These are phyloP conservation scores for Arctium lappa DNA, from an alignment of 129 eudicot species.

Conservation along the genomic window DNA sequence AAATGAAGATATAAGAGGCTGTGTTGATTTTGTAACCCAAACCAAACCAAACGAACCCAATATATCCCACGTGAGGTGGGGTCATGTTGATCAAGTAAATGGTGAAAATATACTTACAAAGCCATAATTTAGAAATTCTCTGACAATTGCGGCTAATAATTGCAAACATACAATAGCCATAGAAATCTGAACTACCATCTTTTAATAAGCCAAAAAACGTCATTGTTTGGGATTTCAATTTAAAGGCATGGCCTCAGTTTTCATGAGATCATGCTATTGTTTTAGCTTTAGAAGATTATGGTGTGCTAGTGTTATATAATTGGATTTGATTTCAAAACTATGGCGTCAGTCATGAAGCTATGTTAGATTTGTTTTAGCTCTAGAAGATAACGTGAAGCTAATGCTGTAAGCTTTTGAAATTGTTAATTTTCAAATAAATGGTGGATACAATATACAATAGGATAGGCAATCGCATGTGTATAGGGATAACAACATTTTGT, in stretches of 20 bases:
- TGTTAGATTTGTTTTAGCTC: not conserved
- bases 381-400: not conserved
- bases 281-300: conserved; percentile 7
- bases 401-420: not conserved
- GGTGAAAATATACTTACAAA: not conserved
- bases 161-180: not conserved
- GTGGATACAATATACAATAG: not conserved
- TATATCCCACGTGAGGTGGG: no score
- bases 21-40: no score
- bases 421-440: not conserved
- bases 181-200: not conserved
- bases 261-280: not conserved
- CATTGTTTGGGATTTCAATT: not conserved
- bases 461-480: not conserved
- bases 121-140: not conserved
- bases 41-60: no score
- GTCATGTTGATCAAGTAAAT: not conserved
- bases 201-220: not conserved
- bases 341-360: not conserved
- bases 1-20: no score
- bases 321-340: not conserved
- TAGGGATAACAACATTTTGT: not conserved
- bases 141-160: not conserved
- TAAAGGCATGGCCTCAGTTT: not conserved
- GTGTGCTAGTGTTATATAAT: not conserved